A percentile compares a stretch with the other conserved stretches of the same genome.
phyloP scores from a whole-genome alignment of 2,329 filamentous ascomycete genomes.

The Fusarium abutilonis region DNA sequence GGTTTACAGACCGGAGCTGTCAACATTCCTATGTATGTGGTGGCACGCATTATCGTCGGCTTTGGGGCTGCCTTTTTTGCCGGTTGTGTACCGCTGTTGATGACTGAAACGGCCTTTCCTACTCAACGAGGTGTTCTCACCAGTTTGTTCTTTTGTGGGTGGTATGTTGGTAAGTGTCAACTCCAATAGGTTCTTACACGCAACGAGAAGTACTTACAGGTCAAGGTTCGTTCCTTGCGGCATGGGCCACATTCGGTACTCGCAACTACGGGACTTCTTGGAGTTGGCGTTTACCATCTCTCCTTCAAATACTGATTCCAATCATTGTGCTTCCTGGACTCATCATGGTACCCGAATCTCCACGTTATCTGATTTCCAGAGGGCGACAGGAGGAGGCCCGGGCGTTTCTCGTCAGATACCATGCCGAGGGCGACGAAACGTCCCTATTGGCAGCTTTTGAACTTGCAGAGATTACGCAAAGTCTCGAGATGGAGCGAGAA shows the following conservation, averaged over 20 bases:
- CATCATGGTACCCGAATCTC: conserved; percentile 19
- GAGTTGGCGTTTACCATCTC: conserved; percentile 60
- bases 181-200: no score
- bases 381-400: conserved; percentile 13
- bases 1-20: conserved; percentile 14
- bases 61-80: conserved; percentile 11
- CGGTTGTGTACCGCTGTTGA: conserved; percentile 16
- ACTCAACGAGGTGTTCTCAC: conserved; percentile 23
- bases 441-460: conserved; percentile 16
- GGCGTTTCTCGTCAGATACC: conserved; percentile 6
- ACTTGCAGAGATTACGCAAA: conserved; percentile 12
- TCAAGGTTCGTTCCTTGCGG: conserved; percentile 18
- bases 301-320: conserved; percentile 54
- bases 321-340: conserved; percentile 11
- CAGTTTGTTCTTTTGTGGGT: conserved; percentile 14
- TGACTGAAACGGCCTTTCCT: conserved; percentile 26
- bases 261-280: conserved; percentile 40
- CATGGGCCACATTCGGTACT: conserved; percentile 26
- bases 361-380: conserved; percentile 13
- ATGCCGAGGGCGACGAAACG: conserved; percentile 15
- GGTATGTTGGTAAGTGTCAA: conserved; percentile 8
- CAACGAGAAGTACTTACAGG: no score
- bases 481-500: conserved; percentile 21
- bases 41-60: background rate
- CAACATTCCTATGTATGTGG: background rate